These are phyloP conservation scores for Colletotrichum cuscutae DNA, from an alignment of 2,329 filamentous ascomycete species.

Conservation along the genomic window DNA sequence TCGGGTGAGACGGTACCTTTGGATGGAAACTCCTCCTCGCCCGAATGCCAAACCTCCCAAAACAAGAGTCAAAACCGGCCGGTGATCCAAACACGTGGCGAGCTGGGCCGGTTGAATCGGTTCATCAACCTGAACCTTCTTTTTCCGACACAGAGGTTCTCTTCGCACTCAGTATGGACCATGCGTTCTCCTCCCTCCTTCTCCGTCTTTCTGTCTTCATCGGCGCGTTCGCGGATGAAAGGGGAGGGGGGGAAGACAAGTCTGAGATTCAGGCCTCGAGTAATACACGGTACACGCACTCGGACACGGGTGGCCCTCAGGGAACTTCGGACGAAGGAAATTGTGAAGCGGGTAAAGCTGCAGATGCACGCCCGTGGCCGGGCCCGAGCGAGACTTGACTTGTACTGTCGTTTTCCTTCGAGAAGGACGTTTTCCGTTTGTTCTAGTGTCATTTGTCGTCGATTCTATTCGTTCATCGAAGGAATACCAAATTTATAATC, in stretches of 20 bases:
- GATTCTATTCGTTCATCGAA: neutral
- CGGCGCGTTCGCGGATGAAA: neutral
- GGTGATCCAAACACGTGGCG: constrained; percentile 6
- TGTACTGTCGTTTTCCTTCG: neutral
- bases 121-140: neutral
- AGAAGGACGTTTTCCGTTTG: neutral
- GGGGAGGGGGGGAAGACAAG: too few relatives aligned
- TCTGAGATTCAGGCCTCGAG: neutral
- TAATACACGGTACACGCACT: neutral
- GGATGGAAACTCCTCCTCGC: neutral
- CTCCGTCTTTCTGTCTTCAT: neutral
- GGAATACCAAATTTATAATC: neutral
- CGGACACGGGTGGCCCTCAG: neutral
- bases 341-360: neutral
- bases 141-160: neutral
- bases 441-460: neutral
- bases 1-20: neutral
- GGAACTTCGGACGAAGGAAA: constrained; percentile 19
- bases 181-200: neutral
- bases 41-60: neutral
- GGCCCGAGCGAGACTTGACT: constrained; percentile 14
- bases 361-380: neutral
- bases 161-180: neutral
- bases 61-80: neutral
- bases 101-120: neutral